Evolutionary conservation across 2,329 filamentous ascomycete species (phyloP), one percentile per base, ranked within the genome.

Genomic region (Cladosporium sp.): DNA sequence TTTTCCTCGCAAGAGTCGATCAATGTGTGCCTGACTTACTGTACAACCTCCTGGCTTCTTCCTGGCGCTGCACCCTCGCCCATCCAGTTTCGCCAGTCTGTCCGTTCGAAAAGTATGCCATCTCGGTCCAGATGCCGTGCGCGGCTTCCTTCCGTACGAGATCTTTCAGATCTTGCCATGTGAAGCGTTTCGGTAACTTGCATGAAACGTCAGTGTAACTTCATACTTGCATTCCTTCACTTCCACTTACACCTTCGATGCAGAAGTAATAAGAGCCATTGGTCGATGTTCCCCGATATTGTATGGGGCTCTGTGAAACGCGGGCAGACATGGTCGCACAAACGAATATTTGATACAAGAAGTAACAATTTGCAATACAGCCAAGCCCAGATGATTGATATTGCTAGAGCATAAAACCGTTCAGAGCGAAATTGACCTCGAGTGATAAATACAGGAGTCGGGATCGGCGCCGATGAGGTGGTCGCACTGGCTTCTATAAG

Each of bases 141-240:
- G 60, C 58, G 17, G 66, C 67, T 44, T 63, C 34, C 37, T 39
- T 25, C 20, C 59, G 65, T 19, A 70, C 64, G 12, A 70, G 58
- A 56, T 70, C 68, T 55, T 70, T 70, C 24, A 70, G 51, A 48
- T 69, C 62, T 52, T 70, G 66, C 68, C 68, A 70, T 35, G 67
- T 69, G 59, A 65, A 70, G 28, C 56, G 49, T 28, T 40, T 47
- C 32, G 67, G 68, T 24, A 70, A 62, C 68, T 70, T 9, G 53
- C 19, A 42, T 47, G n/a, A 15, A 25, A 45, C 40, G 52, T 55
- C 40, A 55, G 52, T 25, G 39, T 35, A n/a, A 45, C 8, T 12
- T 28, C 28, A 35, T 44, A 13, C 6, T 8, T 35, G 25, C 19
- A 44, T 17, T 32, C 5, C 3, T 19, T 25, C 19, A 34, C 24